These are phyloP conservation scores for Blastobotrys capitulatus DNA, from an alignment of 1,139 yeast species.

Conservation along the genomic window DNA sequence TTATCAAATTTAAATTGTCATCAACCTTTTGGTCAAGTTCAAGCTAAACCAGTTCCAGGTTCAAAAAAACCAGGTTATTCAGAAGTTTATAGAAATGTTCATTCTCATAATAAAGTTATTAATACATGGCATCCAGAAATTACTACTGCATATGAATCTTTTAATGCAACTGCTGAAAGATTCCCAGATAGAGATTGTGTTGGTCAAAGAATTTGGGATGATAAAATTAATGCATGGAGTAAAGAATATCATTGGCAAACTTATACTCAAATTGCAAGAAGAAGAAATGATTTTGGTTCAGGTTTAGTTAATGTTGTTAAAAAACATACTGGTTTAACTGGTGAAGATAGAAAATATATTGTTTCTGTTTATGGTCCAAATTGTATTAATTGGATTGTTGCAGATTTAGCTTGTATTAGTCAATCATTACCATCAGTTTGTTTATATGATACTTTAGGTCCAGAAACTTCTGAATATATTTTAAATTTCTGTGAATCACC, in stretches of 20 bases:
- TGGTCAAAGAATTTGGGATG: slow-evolving; percentile 45
- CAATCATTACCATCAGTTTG: slow-evolving; percentile 53
- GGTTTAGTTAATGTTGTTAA: slow-evolving; percentile 49
- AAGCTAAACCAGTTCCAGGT: slow-evolving; percentile 44
- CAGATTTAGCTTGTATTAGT: slow-evolving; percentile 55
- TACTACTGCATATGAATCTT: slow-evolving; percentile 45
- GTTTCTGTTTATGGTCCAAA: slow-evolving; percentile 55
- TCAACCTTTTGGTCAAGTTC: slow-evolving; percentile 22
- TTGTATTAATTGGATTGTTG: slow-evolving; percentile 52
- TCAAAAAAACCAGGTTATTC: slow-evolving; percentile 47
- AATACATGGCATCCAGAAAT: slow-evolving; percentile 47
- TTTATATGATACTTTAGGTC: slow-evolving; percentile 60
- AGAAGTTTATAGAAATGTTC: slow-evolving; percentile 46
- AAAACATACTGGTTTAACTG: slow-evolving; percentile 18
- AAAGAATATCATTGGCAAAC: slow-evolving; percentile 45
- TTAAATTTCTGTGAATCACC: slow-evolving; percentile 53
- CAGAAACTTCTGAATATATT: slow-evolving; percentile 53
- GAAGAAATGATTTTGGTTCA: slow-evolving; percentile 52
- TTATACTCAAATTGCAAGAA: slow-evolving; percentile 38
- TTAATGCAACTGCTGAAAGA: slow-evolving; percentile 39
- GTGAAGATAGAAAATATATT: slow-evolving; percentile 38
- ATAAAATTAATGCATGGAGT: slow-evolving; percentile 41
- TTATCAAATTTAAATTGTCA: neutral
- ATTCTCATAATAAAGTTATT: slow-evolving; percentile 37
- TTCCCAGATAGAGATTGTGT: slow-evolving; percentile 42